Conservation (phyloP, 2,329 filamentous ascomycete species). For the Fusarium tuaranense region DNA sequence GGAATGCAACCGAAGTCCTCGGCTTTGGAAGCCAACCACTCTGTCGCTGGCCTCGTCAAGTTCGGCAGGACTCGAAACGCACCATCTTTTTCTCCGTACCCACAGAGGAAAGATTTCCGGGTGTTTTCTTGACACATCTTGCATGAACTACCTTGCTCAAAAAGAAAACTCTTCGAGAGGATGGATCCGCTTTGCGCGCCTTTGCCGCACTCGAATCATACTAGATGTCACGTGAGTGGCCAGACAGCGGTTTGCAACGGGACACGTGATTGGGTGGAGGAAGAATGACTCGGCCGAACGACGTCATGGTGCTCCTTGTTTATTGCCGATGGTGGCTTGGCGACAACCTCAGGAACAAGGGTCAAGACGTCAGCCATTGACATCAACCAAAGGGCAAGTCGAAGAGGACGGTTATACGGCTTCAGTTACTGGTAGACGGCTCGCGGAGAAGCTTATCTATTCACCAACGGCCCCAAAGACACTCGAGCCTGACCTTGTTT, state of each 20-base stretch:
- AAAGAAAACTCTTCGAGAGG: constrained; percentile 30
- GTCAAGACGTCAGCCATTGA: not conserved
- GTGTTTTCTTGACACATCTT: constrained; percentile 23
- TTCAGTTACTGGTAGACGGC: not conserved
- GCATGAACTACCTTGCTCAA: constrained; percentile 1
- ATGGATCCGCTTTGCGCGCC: constrained; percentile 10
- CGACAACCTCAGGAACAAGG: not conserved
- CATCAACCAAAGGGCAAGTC: not conserved
- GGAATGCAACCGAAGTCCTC: constrained; percentile 3
- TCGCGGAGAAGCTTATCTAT: constrained; percentile 29
- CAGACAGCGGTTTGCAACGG: not conserved
- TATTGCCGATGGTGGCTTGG: constrained; percentile 6
- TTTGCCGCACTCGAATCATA: constrained; percentile 26
- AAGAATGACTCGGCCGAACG: not conserved
- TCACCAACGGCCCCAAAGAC: constrained; percentile 15
- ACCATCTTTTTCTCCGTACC: constrained; percentile 11
- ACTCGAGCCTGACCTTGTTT: constrained; percentile 35
- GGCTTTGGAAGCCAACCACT: constrained; percentile 17
- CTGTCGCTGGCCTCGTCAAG: not conserved
- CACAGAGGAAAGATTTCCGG: constrained; percentile 2
- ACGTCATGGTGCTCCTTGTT: constrained; percentile 16
- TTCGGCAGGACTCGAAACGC: constrained; percentile 13
- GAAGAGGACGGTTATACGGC: not conserved
- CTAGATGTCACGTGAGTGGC: constrained; percentile 17
- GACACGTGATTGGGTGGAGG: constrained; percentile 11